Base-by-base conservation (phyloP, 2,329 filamentous ascomycete genomes). In the Xylaria polymorpha region DNA sequence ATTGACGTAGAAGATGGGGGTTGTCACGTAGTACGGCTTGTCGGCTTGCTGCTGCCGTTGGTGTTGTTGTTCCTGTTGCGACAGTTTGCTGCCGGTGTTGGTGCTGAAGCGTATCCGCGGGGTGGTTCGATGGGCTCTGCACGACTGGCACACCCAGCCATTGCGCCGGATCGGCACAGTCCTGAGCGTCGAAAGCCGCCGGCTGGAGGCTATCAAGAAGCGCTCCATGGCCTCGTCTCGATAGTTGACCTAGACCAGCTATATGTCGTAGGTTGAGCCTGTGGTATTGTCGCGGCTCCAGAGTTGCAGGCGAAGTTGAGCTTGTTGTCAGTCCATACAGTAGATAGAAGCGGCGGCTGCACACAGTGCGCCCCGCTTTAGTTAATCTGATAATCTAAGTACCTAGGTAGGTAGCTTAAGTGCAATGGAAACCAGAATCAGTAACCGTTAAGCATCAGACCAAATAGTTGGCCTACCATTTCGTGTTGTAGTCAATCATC, bases 1-100 rank as follows among this genome's bases (percentile, higher is more conserved):
- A 87, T 99, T 99, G 83, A 99, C 96, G 81, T 99, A 99, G 84
- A 98, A 99, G 67, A 99, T 99, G 2, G 96, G 96, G 9, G 94
- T 97, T 5, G 96, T 98, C 76, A 97, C 86, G 84, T 98, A 99
- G 84, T 91, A 98, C 9, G 95, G 94, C 83, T 98, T 98, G 51
- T 70, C 72, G 32, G 66, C 58, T 50, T 44, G 32, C 50, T 70
- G 69, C 18, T 60, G 63, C 20, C 67, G 46, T 43, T 51, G 48
- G 14, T 59, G 48, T 15, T 39, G 10, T 3, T 39, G 46, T 18
- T 2, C n/a, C 32, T 56, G 51, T 46, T 59, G 53, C 37, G 22
- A 53, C 46, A 43, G 18, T 35, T 41, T 55, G 29, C 22, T 53
- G 50, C 25, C 53, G 50, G 35, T 35, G 32, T 25, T 41, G 22